These are phyloP conservation scores for Lactifluus volemus DNA, from an alignment of 768 basidiomycete genomes.

Conservation along the genomic window DNA sequence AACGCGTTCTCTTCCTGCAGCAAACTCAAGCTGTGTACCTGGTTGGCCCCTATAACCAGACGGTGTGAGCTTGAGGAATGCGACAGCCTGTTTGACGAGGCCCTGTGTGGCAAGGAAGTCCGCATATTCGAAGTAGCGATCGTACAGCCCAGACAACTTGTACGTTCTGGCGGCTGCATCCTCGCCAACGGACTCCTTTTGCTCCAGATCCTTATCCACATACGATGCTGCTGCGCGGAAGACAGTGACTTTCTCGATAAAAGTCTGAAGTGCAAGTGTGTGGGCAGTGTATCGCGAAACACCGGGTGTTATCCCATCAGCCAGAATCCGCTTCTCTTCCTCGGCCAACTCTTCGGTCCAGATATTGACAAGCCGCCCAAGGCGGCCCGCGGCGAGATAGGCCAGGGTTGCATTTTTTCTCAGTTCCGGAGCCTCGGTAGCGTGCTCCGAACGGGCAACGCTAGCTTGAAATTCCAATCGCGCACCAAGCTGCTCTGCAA, in stretches of 20 bases:
- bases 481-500: constrained; percentile 87
- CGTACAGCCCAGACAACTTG: constrained; percentile 81
- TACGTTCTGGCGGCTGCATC: constrained; percentile 52
- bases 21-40: constrained; percentile 32
- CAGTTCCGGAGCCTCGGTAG: constrained; percentile 39
- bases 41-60: constrained; percentile 60
- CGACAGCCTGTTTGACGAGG: constrained; percentile 71
- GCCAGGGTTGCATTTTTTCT: constrained; percentile 88
- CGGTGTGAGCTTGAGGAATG: constrained; percentile 75
- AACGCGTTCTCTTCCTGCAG: constrained; percentile 39
- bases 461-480: constrained; percentile 81
- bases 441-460: constrained; percentile 43
- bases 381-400: constrained; percentile 81
- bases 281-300: constrained; percentile 69
- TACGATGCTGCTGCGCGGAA: constrained; percentile 85
- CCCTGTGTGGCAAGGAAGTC: constrained; percentile 87
- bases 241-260: constrained; percentile 93
- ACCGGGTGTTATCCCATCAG: constrained; percentile 32
- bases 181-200: constrained; percentile 27
- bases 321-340: constrained; percentile 56
- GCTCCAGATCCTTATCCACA: constrained; percentile 58
- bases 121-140: constrained; percentile 93
- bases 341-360: constrained; percentile 88
- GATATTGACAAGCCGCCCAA: constrained; percentile 83
- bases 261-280: constrained; percentile 80